These are phyloP conservation scores for Arthroderma uncinatum DNA, from an alignment of 2,329 filamentous ascomycete genomes.

Conservation along the genomic window DNA sequence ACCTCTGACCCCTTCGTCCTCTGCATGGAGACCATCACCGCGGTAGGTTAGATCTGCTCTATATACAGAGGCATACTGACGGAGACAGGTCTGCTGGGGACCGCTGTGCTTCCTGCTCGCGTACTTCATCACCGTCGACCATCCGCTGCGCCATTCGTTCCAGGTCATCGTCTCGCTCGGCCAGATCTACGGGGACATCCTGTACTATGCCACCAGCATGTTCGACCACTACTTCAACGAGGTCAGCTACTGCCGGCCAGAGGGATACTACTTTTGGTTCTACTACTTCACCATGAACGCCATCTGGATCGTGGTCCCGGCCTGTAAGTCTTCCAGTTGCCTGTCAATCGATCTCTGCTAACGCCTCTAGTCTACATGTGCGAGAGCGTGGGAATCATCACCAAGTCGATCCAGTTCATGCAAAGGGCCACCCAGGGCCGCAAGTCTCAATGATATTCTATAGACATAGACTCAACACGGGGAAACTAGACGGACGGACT, in stretches of 20 bases:
- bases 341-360: neutral
- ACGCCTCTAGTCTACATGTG: conserved; percentile 23
- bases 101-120: conserved; percentile 50
- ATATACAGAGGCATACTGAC: conserved; percentile 6
- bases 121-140: conserved; percentile 42
- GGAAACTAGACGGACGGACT: too few species aligned
- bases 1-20: conserved; percentile 72
- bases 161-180: conserved; percentile 52
- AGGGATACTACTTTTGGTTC: conserved; percentile 54
- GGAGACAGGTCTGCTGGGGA: conserved; percentile 46
- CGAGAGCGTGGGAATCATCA: conserved; percentile 24
- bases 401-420: conserved; percentile 21
- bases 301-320: conserved; percentile 54
- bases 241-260: conserved; percentile 48
- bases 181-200: conserved; percentile 52
- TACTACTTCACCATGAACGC: conserved; percentile 57
- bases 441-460: conserved; percentile 21
- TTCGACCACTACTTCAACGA: conserved; percentile 48
- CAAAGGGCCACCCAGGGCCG: conserved; percentile 15
- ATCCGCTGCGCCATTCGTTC: conserved; percentile 48
- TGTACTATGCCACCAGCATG: conserved; percentile 54
- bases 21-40: conserved; percentile 76
- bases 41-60: conserved; percentile 41
- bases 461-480: too few species aligned
- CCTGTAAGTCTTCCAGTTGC: conserved; percentile 31